These are phyloP conservation scores for Backusella tuberculispora DNA, from an alignment of 192 early-diverging fungal species.

Conservation along the genomic window DNA sequence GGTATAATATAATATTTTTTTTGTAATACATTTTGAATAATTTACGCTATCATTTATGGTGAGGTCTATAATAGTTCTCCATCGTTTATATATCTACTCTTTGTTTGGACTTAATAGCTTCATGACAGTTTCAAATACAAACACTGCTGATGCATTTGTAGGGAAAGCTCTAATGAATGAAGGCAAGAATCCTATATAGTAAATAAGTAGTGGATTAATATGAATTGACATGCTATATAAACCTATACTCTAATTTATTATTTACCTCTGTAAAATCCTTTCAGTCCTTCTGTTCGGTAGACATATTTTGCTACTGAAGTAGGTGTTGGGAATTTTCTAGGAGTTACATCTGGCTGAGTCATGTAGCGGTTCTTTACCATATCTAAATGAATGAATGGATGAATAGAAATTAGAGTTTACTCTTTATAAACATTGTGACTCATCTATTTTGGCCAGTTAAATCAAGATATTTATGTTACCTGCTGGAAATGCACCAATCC, in stretches of 20 bases:
- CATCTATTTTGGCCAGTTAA: slow-evolving; percentile 10
- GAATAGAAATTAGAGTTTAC: background rate
- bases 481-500: slow-evolving; percentile 60
- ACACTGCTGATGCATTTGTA: slow-evolving; percentile 93
- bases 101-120: slow-evolving; percentile 21
- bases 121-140: slow-evolving; percentile 82
- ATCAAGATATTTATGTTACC: slow-evolving; percentile 26
- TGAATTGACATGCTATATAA: background rate
- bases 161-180: slow-evolving; percentile 93
- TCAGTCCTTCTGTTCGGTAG: slow-evolving; percentile 71
- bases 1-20: no score
- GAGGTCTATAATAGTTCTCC: no score
- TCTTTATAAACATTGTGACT: background rate
- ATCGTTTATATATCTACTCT: background rate
- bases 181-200: slow-evolving; percentile 73
- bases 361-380: slow-evolving; percentile 94
- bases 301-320: slow-evolving; percentile 58
- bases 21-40: no score
- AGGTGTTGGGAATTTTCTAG: slow-evolving; percentile 63
- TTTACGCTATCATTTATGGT: no score
- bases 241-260: background rate
- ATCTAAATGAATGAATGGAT: slow-evolving; percentile 50
- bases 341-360: slow-evolving; percentile 82
- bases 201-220: background rate
- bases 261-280: slow-evolving; percentile 84